A percentile compares a stretch with the other conserved stretches of the same genome.
phyloP scores from a whole-genome alignment of 1,284 basidiomycete species.

The Marasmius tenuissimus region DNA sequence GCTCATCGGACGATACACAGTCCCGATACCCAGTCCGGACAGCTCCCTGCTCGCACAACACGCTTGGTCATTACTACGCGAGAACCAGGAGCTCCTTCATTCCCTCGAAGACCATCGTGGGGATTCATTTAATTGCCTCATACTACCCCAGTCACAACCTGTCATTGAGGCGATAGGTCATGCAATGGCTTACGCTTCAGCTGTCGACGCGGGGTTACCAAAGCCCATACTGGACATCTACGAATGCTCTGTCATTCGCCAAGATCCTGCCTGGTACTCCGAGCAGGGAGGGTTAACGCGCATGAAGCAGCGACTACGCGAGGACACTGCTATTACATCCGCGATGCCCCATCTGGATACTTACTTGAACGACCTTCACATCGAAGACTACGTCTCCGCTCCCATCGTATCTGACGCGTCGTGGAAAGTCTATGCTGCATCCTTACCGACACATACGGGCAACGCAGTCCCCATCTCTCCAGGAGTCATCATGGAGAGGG shows the following conservation, averaged over 20 bases:
- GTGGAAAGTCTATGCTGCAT: conserved; percentile 46
- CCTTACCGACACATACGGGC: conserved; percentile 40
- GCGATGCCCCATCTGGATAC: conserved; percentile 40
- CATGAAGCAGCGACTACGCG: conserved; percentile 40
- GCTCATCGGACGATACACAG: conserved; percentile 41
- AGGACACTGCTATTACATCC: conserved; percentile 42
- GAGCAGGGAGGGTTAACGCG: conserved; percentile 44
- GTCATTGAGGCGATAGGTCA: conserved; percentile 53
- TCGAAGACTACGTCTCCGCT: conserved; percentile 46
- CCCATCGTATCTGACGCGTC: conserved; percentile 49
- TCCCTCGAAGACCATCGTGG: conserved; percentile 43
- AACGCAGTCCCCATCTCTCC: conserved; percentile 29
- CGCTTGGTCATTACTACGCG: conserved; percentile 40
- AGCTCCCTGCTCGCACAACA: conserved; percentile 47
- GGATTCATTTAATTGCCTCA: conserved; percentile 43
- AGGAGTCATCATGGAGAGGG: conserved; percentile 6
- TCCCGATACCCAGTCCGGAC: conserved; percentile 38
- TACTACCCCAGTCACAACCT: conserved; percentile 47
- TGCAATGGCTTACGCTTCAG: conserved; percentile 51
- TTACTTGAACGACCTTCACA: conserved; percentile 42
- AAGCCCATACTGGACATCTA: conserved; percentile 51
- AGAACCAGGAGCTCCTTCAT: conserved; percentile 38
- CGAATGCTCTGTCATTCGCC: conserved; percentile 46
- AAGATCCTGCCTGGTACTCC: conserved; percentile 54
- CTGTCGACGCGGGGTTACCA: conserved; percentile 39